phyloP scores from a whole-genome alignment of 192 early-diverging fungal genomes.

The Bifiguratus adelaidae region DNA sequence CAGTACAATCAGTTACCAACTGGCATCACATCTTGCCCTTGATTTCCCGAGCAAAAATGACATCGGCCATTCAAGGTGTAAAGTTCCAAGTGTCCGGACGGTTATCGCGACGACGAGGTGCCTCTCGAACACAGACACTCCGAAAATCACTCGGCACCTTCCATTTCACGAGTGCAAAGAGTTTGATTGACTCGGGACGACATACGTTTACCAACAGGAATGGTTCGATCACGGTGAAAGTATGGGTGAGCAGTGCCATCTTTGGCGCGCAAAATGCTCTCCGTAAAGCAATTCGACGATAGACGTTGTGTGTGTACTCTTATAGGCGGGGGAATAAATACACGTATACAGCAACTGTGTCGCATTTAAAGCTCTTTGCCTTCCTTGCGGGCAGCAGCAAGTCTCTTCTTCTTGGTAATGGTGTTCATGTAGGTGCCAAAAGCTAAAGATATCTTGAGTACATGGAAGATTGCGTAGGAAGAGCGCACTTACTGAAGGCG shows the following conservation, averaged over 20 bases:
- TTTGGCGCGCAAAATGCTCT: too few relatives aligned
- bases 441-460: conserved; percentile 9
- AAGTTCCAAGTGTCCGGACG: conserved; percentile 26
- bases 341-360: too few relatives aligned
- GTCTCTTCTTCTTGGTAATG: conserved; percentile 43
- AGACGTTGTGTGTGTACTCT: too few relatives aligned
- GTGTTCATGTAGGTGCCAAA: conserved; percentile 74
- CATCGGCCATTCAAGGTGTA: conserved; percentile 24
- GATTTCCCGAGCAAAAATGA: conserved; percentile 12
- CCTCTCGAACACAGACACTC: conserved; percentile 14
- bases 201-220: conserved; percentile 27
- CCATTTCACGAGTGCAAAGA: conserved; percentile 23
- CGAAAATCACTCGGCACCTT: conserved; percentile 27
- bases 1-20: conserved; percentile 14
- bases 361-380: too few relatives aligned
- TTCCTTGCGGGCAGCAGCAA: too few relatives aligned
- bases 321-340: too few relatives aligned
- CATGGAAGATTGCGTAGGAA: neutral
- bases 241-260: conserved; percentile 21
- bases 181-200: conserved; percentile 21
- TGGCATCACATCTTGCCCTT: conserved; percentile 25
- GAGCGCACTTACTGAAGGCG: conserved; percentile 41
- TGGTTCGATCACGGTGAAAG: conserved; percentile 27
- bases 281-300: too few relatives aligned
- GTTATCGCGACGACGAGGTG: conserved; percentile 21